Evolutionary conservation across 2,329 filamentous ascomycete species (phyloP).

Genomic region (Colletotrichum lini): DNA sequence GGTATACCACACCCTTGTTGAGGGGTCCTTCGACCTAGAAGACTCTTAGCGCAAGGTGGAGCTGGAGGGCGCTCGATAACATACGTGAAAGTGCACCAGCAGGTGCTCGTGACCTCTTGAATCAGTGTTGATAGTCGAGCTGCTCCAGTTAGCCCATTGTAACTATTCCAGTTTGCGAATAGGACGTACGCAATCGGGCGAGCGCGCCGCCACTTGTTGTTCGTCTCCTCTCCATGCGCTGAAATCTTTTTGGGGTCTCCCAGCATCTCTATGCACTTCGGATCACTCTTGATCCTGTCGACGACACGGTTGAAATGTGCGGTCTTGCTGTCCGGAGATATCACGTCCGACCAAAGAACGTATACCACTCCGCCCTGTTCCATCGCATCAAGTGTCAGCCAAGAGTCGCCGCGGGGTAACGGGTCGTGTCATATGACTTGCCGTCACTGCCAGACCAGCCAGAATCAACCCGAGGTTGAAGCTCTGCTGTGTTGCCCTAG

Average conservation of each 20-base stretch:
- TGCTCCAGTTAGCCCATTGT: conserved; percentile 53
- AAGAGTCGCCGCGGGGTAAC: conserved; percentile 17
- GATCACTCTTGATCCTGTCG: conserved; percentile 81
- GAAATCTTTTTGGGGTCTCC: conserved; percentile 82
- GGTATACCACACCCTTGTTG: conserved; percentile 79
- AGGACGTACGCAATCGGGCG: conserved; percentile 70
- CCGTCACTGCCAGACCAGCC: conserved; percentile 82
- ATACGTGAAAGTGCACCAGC: conserved; percentile 86
- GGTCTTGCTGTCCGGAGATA: conserved; percentile 87
- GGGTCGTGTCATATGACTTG: conserved; percentile 55
- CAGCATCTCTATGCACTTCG: conserved; percentile 79
- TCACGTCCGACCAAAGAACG: conserved; percentile 85
- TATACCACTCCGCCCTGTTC: conserved; percentile 81
- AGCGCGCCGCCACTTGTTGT: conserved; percentile 83
- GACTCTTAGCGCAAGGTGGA: conserved; percentile 34
- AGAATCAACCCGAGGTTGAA: conserved; percentile 88
- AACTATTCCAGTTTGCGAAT: not conserved
- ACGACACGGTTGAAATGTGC: conserved; percentile 91
- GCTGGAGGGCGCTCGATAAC: conserved; percentile 45
- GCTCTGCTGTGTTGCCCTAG: conserved; percentile 88
- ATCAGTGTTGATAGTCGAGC: conserved; percentile 79
- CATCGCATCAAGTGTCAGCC: conserved; percentile 23
- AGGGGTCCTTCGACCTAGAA: conserved; percentile 81
- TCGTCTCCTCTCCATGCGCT: conserved; percentile 85
- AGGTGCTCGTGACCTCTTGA: conserved; percentile 83